phyloP scores from a whole-genome alignment of 768 basidiomycete species.

The Lentinula lateritia region DNA sequence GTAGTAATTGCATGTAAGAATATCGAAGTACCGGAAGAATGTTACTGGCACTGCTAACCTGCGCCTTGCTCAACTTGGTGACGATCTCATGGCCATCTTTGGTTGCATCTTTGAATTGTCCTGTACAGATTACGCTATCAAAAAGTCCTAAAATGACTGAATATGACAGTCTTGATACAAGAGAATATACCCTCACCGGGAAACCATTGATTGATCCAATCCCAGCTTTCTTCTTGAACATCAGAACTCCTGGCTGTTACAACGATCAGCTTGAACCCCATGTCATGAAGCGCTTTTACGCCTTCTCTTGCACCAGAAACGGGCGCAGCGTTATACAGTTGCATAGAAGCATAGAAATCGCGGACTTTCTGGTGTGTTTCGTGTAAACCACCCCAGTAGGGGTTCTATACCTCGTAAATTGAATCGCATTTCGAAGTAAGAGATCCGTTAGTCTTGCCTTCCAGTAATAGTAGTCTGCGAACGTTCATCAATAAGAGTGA shows the following conservation, averaged over 20 bases:
- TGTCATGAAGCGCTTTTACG: constrained; percentile 43
- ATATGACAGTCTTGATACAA: background rate
- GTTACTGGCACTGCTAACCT: constrained; percentile 38
- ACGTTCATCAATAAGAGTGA: background rate
- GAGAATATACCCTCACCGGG: constrained; percentile 36
- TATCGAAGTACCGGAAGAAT: background rate
- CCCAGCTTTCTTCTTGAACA: constrained; percentile 52
- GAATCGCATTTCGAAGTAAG: background rate
- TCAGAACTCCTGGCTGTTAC: constrained; percentile 67
- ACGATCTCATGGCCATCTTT: constrained; percentile 27
- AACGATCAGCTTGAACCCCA: constrained; percentile 68
- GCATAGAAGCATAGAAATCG: constrained; percentile 49
- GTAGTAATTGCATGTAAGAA: background rate
- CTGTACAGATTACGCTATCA: constrained; percentile 63
- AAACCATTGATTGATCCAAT: constrained; percentile 63
- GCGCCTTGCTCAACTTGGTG: constrained; percentile 65
- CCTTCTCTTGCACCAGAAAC: constrained; percentile 61
- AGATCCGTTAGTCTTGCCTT: constrained; percentile 34
- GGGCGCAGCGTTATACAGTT: constrained; percentile 42
- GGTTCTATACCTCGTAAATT: constrained; percentile 28
- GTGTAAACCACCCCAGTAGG: constrained; percentile 55
- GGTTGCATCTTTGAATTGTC: constrained; percentile 55
- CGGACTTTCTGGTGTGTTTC: constrained; percentile 57
- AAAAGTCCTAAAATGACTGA: constrained; percentile 35
- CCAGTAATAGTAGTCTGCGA: constrained; percentile 70